phyloP scores from a whole-genome alignment of 140 eudicot species.

The Flaveria floridana region DNA sequence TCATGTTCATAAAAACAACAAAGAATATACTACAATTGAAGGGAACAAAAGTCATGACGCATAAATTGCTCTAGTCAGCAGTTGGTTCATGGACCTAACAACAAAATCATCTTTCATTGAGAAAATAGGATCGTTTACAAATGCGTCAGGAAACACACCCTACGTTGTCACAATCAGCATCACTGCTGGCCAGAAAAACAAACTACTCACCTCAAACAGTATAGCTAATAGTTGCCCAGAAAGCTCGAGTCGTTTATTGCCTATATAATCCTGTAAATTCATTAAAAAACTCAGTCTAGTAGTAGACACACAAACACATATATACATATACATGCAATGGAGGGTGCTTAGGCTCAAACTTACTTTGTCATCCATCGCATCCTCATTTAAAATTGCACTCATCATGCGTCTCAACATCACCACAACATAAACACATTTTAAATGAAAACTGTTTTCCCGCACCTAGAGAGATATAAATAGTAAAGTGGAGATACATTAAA shows the following conservation, averaged over 20 bases:
- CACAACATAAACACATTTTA: constrained; percentile 75
- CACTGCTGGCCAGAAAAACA: no score
- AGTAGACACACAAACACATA: background rate
- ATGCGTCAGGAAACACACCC: no score
- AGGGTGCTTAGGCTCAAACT: constrained; percentile 23
- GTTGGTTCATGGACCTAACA: no score
- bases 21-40: background rate
- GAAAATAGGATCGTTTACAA: no score
- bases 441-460: constrained; percentile 60
- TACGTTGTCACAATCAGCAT: no score
- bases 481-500: constrained; percentile 3
- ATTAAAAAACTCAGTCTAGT: constrained; percentile 13
- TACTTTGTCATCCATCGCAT: constrained; percentile 95
- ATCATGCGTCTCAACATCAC: constrained; percentile 97
- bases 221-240: no score
- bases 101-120: no score
- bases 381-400: constrained; percentile 79
- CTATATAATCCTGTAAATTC: constrained; percentile 76
- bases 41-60: background rate
- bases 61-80: no score
- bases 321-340: background rate
- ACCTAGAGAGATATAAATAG: no score
- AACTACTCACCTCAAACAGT: no score
- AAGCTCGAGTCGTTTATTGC: constrained; percentile 89
- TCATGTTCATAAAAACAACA: constrained; percentile 15